These are phyloP conservation scores for Brasenia schreberi DNA, from an alignment of 164 flowering plant genomes.

Conservation along the genomic window DNA sequence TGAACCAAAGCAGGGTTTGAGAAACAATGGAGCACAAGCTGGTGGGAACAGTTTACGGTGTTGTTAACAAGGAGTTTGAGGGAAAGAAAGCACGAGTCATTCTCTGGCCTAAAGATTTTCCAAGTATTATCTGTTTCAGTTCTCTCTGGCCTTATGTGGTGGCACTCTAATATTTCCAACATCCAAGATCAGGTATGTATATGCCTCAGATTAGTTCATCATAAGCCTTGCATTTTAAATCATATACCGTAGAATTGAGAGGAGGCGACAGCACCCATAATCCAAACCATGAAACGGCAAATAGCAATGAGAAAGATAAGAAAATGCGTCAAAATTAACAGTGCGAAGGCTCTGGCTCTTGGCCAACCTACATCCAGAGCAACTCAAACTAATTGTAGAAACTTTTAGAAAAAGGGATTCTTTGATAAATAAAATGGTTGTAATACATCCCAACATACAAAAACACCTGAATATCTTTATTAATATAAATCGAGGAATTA, in stretches of 20 bases:
- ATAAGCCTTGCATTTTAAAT: no score
- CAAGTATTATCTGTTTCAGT: conserved; percentile 76
- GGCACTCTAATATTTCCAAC: conserved; percentile 16
- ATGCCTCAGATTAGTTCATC: no score
- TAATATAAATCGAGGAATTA: neutral
- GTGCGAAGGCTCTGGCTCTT: no score
- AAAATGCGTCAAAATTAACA: no score
- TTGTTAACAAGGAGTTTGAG: conserved; percentile 52
- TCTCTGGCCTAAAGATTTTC: conserved; percentile 57
- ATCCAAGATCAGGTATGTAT: conserved; percentile 17
- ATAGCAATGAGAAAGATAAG: no score
- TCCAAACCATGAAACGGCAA: no score
- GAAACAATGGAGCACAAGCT: conserved; percentile 43
- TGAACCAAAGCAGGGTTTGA: conserved; percentile 6
- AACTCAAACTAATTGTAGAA: no score
- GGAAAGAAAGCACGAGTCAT: conserved; percentile 83
- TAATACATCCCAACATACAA: neutral
- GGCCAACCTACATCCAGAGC: no score
- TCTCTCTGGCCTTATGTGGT: conserved; percentile 21
- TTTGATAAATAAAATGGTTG: no score
- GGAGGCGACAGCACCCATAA: no score
- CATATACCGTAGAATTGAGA: no score
- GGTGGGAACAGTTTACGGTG: conserved; percentile 76
- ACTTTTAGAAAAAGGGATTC: no score
- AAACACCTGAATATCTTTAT: neutral